Evolutionary conservation across 2,329 filamentous ascomycete species (phyloP), one percentile per base, ranked within the genome.

Genomic region (Sclerotinia spermophila): DNA sequence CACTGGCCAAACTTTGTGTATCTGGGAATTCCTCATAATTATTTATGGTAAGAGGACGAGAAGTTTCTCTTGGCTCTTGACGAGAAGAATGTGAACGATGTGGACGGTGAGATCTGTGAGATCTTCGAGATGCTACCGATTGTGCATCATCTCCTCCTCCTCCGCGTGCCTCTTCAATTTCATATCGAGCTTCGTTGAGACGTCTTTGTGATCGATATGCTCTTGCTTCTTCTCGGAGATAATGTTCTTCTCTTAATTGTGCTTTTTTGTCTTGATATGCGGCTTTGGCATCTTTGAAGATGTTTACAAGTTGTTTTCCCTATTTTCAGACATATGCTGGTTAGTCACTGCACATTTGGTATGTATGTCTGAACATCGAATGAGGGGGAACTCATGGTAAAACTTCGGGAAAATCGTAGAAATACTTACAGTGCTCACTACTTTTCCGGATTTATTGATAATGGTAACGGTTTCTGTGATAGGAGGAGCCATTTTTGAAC

Each of bases 211-310:
- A 58, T 90, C 73, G 90, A 86, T 69, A 90, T 85, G 74, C 86
- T 83, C 75, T 83, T 86, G 89, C 86, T 66, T 85, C 83, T 55
- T 84, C 78, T 73, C 85, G 84, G 53, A 83, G 83, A 77, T 90
- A 89, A 77, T 89, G 87, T 75, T 92, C 88, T 30, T 90, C 88
- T 79, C 89, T 89, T 76, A 97, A 86, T 75, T 94, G 89, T 10
- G 92, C 91, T 81, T 96, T 97, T 79, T 92, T 92, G 78, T 97
- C 93, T 71, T 90, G 87, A 82, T 98, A 98, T 71, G 92, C 92
- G 68, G 90, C 89, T 79, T 93, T 93, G 74, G 94, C 95, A 79
- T 97, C 94, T 80, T 93, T 97, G 85, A 97, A 96, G 78, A 97
- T 91, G 79, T 89, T 90, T 78, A 96, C 87, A 35, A 98, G 84